Conservation (phyloP, 176 grass and related monocot species). For the Rhipidocladum racemiflorum region DNA sequence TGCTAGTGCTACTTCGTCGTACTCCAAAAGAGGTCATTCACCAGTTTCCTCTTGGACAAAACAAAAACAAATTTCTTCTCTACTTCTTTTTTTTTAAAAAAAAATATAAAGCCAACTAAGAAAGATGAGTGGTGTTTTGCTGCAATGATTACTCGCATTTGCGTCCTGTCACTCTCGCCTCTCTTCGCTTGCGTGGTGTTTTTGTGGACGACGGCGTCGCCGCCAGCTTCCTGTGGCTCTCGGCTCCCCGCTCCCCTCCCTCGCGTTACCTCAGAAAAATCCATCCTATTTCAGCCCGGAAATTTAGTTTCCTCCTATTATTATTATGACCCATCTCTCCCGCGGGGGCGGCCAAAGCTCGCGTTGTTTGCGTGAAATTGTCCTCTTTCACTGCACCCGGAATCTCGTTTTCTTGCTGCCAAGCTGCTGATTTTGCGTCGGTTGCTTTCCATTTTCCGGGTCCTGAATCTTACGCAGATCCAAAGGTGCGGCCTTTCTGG, state of each 20-base stretch:
- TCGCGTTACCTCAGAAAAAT: conserved; percentile 15
- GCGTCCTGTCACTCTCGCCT: conserved; percentile 15
- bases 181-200: conserved; percentile 38
- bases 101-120: conserved; percentile 1
- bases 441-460: background rate
- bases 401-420: background rate
- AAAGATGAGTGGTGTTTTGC: conserved; percentile 37
- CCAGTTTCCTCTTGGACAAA: conserved; percentile 31
- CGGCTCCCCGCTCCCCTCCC: conserved; percentile 3
- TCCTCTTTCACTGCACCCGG: background rate
- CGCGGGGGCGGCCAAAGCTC: background rate
- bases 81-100: background rate
- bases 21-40: conserved; percentile 28
- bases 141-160: conserved; percentile 43
- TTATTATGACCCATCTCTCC: conserved; percentile 24
- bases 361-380: conserved; percentile 2
- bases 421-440: background rate
- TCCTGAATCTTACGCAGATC: conserved; percentile 5
- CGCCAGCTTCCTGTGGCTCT: conserved; percentile 53
- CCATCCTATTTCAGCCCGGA: conserved; percentile 20
- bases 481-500: background rate
- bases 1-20: conserved; percentile 14
- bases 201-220: conserved; percentile 49
- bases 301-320: conserved; percentile 24
- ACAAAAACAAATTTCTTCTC: conserved; percentile 13